Percentiles rank a stretch among this genome's conserved stretches.
phyloP scores from a whole-genome alignment of 1,139 yeast genomes.

The Yamadazyma siamensis region DNA sequence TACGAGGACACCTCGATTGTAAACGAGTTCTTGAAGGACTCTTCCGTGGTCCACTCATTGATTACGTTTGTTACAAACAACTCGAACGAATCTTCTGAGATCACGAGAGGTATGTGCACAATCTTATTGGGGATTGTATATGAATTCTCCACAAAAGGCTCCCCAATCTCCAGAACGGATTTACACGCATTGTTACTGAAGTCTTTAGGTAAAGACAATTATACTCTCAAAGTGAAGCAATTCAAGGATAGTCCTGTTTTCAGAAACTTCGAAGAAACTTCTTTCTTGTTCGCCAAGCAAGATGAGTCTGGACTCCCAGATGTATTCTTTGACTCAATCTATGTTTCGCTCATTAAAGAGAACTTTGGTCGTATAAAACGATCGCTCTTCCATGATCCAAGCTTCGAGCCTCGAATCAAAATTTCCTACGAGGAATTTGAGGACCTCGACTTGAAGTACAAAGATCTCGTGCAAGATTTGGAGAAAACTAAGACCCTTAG shows the following conservation, averaged over 20 bases:
- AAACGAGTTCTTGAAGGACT: constrained; percentile 69
- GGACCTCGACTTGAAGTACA: constrained; percentile 47
- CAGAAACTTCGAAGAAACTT: constrained; percentile 51
- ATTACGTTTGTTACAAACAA: constrained; percentile 65
- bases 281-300: constrained; percentile 23
- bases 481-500: constrained; percentile 25
- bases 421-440: constrained; percentile 72
- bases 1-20: constrained; percentile 77
- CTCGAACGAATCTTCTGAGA: constrained; percentile 51
- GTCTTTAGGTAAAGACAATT: constrained; percentile 79
- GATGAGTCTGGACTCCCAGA: constrained; percentile 87
- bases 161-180: constrained; percentile 69
- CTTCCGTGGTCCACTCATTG: constrained; percentile 62
- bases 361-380: constrained; percentile 66
- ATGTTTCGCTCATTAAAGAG: constrained; percentile 66
- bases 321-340: constrained; percentile 66
- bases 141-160: constrained; percentile 71
- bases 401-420: constrained; percentile 61
- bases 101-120: constrained; percentile 75
- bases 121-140: constrained; percentile 73
- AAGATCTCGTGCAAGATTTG: constrained; percentile 22
- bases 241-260: constrained; percentile 60
- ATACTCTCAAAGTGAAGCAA: constrained; percentile 68
- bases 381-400: constrained; percentile 74
- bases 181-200: constrained; percentile 60